A percentile compares a stretch with the other conserved stretches of the same genome.
Conservation (phyloP, 371 early-diverging fungal species). For the Lichtheimia ornata region DNA sequence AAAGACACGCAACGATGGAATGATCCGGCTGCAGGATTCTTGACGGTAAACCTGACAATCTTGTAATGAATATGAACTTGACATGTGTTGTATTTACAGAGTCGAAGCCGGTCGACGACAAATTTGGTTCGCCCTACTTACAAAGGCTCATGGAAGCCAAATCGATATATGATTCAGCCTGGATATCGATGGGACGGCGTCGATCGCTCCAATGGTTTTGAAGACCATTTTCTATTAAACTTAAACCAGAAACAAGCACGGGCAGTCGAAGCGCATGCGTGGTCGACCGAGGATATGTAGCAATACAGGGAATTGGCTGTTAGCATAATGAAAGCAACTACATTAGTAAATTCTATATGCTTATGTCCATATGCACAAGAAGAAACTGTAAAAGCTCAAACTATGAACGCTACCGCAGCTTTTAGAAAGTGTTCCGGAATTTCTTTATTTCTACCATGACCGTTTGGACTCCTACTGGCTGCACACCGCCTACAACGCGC, state of each 20-base stretch:
- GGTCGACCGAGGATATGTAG: conserved; percentile 75
- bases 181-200: conserved; percentile 95
- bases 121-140: not conserved
- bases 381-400: too few relatives aligned
- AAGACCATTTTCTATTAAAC: conserved; percentile 60
- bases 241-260: conserved; percentile 50
- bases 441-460: conserved; percentile 93
- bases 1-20: conserved; percentile 65
- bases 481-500: conserved; percentile 53
- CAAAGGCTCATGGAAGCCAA: conserved; percentile 71
- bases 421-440: conserved; percentile 74
- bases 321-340: too few relatives aligned
- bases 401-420: not conserved
- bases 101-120: conserved; percentile 1
- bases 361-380: too few relatives aligned
- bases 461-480: conserved; percentile 87
- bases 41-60: conserved; percentile 47
- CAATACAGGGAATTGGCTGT: not conserved
- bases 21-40: conserved; percentile 68
- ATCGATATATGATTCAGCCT: conserved; percentile 81
- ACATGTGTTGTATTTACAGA: not conserved
- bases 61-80: not conserved
- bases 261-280: conserved; percentile 61
- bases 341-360: too few relatives aligned
- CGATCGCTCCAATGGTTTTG: conserved; percentile 88